Base-by-base conservation (phyloP, 192 early-diverging fungal genomes). In the Coemansia sp. region DNA sequence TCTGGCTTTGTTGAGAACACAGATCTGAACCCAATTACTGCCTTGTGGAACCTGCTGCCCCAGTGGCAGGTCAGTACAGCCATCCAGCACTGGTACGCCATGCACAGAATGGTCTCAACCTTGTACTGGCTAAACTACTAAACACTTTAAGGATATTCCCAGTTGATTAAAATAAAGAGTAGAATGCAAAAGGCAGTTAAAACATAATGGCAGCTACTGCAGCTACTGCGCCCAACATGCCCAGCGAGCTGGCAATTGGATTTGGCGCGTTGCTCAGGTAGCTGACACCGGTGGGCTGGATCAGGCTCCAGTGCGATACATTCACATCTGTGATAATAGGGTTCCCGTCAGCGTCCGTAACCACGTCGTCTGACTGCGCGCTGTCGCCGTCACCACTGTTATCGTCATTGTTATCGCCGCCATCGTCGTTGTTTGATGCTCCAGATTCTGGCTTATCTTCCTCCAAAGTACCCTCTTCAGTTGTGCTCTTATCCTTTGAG, bases 71-170 rank as follows among this genome's bases (percentile, higher is more conserved):
- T 79, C 1, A 51, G 55, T 2, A 77, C 83, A 1, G 88, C 90
- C 4, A 53, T 73, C 52, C 73, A 79, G 54, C 91, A 94, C 73
- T 94, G 90, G 91, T 63, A 84, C 12, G 74, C 86, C 52, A 91
- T 93, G 88, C 76, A 87, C 40, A 64, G 68, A 4, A 54, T 92
- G 68, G 84, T 92, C 56, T 82, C 86, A 12, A 58, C 73, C 18
- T 86, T 84, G 12, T 88, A 91, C 71, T 94, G 93, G 93, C 61
- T 84, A 7, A 82, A 87, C 57, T 90, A 85, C 67, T 90, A 83
- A 57, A 11, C 23, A 31, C 48, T 53, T 50, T 23, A 17, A 37
- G 8, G 34, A 3, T 17, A 61, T 21, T 36, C 12, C 7, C 15
- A 46, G 21, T 25, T 52, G 34, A 28, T 46, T 53, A 15, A 44